phyloP scores from a whole-genome alignment of 768 basidiomycete genomes.

The Lepiota venenata region DNA sequence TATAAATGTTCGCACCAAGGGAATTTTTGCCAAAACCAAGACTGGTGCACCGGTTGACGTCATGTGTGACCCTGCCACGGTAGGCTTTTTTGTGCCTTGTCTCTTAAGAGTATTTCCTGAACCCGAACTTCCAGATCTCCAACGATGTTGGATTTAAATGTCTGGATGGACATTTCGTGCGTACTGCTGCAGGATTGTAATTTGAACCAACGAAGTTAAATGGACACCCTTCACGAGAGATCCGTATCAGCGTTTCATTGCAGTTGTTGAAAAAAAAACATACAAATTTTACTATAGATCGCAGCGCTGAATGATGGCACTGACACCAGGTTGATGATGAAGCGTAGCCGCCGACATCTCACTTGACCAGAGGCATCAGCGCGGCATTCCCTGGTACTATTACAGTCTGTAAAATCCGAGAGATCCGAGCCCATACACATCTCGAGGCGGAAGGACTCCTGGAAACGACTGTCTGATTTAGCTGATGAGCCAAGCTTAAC shows the following conservation, averaged over 20 bases:
- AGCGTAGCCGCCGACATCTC: not conserved
- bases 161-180: conserved; percentile 42
- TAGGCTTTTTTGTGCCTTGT: conserved; percentile 20
- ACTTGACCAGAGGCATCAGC: no score
- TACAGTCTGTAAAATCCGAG: no score
- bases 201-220: not conserved
- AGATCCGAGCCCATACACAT: no score
- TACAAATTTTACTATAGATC: not conserved
- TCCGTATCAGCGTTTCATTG: not conserved
- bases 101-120: not conserved
- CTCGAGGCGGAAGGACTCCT: no score
- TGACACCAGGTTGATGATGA: not conserved
- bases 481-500: no score
- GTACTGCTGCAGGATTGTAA: conserved; percentile 27
- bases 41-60: conserved; percentile 40
- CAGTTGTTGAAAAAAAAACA: not conserved
- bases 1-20: conserved; percentile 44
- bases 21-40: conserved; percentile 43
- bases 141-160: conserved; percentile 50
- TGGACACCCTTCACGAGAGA: not conserved
- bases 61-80: conserved; percentile 53
- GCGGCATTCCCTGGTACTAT: no score
- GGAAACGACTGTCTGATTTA: no score
- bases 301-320: not conserved
- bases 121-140: conserved; percentile 26